Base-by-base conservation (phyloP, 495 filamentous ascomycete genomes). In the Halenospora varia region DNA sequence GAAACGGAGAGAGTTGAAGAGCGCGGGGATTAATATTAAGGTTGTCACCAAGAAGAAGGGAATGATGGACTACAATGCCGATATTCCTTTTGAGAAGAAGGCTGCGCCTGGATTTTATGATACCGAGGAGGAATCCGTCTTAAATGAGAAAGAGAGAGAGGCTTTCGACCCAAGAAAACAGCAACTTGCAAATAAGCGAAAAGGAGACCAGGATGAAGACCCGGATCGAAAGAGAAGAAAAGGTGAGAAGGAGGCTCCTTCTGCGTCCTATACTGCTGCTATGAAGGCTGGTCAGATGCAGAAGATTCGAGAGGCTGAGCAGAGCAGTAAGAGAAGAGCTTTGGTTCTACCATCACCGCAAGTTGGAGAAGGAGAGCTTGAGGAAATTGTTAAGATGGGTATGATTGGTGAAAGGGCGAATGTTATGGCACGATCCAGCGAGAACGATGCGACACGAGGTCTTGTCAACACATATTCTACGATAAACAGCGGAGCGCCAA, bases 51-150 rank as follows among this genome's bases (percentile, higher is more conserved):
- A 87, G 50, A 97, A 97, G 75, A 86, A 88, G 73, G 92, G 92
- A 1, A 86, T 97, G 76, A 97, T 98, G 92, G 94, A 98, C 69
- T 98, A 98, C 76, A 97, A 97, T 68, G 95, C 94, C 55, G 94
- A 97, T 65, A 94, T 97, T 56, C 94, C 95, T 2, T 97, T 98
- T 63, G 94, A 98, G 72, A 96, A 96, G 72, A 87, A 85, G 40
- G 83, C 92, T 0, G 88, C 89, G 3, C 82, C 88, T 52, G 94
- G 94, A 26, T 98, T 98, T 66, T 96, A 91, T 71, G 94, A 98
- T 62, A 97, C 94, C 2, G 76, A 71, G 6, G 91, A 96, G 11
- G 94, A 98, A 63, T 76, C 85, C 48, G 66, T 70, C 17, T 78
- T 79, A 58, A 98, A 98, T 70, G 95, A 98, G 73, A 85, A 82